Conservation (phyloP, 768 basidiomycete genomes). For the Phlebiopsis gigantea region DNA sequence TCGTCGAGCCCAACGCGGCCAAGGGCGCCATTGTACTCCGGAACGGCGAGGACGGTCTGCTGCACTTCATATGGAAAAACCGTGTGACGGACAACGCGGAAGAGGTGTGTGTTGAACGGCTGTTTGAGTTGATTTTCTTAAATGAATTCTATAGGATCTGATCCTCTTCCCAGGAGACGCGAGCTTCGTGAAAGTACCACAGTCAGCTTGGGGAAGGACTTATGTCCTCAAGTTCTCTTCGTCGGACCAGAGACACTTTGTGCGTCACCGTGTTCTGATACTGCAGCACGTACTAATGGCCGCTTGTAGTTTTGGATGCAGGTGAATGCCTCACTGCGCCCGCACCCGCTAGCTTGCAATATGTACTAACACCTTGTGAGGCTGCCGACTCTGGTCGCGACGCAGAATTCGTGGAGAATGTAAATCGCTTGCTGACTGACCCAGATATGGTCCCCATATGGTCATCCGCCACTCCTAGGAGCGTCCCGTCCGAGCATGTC, state of each 20-base stretch:
- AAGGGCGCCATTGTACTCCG: conserved; percentile 72
- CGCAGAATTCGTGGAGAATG: conserved; percentile 65
- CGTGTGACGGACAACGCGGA: conserved; percentile 52
- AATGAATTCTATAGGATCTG: conserved; percentile 51
- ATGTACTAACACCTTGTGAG: conserved; percentile 28
- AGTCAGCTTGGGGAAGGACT: conserved; percentile 61
- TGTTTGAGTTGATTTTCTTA: not conserved
- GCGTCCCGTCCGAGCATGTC: too few relatives aligned
- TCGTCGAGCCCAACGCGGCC: conserved; percentile 58
- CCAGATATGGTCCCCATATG: conserved; percentile 59
- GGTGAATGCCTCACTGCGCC: conserved; percentile 44
- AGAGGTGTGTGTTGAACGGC: conserved; percentile 42
- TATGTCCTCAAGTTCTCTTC: conserved; percentile 91
- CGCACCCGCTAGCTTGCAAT: not conserved
- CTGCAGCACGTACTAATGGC: conserved; percentile 1
- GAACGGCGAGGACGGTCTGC: conserved; percentile 59
- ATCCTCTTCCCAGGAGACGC: conserved; percentile 88
- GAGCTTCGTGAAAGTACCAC: conserved; percentile 66
- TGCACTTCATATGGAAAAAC: conserved; percentile 81
- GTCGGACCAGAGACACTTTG: conserved; percentile 86
- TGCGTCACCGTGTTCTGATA: conserved; percentile 34
- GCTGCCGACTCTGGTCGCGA: conserved; percentile 65
- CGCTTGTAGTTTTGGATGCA: conserved; percentile 77
- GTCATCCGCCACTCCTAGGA: conserved; percentile 44
- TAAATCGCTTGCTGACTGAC: conserved; percentile 67